Evolutionary conservation across 2,329 filamentous ascomycete species (phyloP).

Genomic region (Thielaviopsis cerberus): DNA sequence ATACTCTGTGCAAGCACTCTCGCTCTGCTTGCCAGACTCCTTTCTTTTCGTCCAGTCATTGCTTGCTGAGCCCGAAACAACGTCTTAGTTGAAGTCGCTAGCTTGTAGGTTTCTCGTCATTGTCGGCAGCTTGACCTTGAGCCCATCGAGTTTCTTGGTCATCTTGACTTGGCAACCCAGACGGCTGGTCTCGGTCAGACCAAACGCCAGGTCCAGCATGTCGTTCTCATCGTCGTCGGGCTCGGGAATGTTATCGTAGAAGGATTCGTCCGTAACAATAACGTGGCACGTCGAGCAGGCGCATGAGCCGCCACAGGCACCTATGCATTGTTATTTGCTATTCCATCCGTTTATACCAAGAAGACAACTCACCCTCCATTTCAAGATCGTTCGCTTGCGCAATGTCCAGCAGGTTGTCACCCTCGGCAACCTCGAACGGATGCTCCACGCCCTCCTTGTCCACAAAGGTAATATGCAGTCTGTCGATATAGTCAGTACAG

Average conservation of each 20-base stretch:
- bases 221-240: slow-evolving; percentile 70
- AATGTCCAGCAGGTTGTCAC: slow-evolving; percentile 88
- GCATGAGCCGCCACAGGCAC: slow-evolving; percentile 85
- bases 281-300: slow-evolving; percentile 88
- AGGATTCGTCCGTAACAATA: slow-evolving; percentile 54
- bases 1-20: background rate
- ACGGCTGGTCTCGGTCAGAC: slow-evolving; percentile 65
- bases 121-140: slow-evolving; percentile 67
- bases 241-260: slow-evolving; percentile 62
- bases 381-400: slow-evolving; percentile 88
- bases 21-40: background rate
- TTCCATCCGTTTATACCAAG: background rate
- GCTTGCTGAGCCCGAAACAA: no score
- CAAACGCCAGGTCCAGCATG: slow-evolving; percentile 81
- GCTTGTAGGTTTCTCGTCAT: slow-evolving; percentile 96
- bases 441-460: slow-evolving; percentile 69
- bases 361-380: slow-evolving; percentile 60
- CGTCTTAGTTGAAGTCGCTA: slow-evolving; percentile 54
- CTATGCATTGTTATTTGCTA: slow-evolving; percentile 15
- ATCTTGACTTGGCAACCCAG: slow-evolving; percentile 84
- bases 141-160: slow-evolving; percentile 72
- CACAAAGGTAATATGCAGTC: slow-evolving; percentile 76
- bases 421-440: slow-evolving; percentile 62
- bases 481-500: slow-evolving; percentile 19
- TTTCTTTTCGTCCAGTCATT: background rate